Base-by-base conservation (phyloP, 2,329 filamentous ascomycete genomes). In the Macroventuria anomochaeta region DNA sequence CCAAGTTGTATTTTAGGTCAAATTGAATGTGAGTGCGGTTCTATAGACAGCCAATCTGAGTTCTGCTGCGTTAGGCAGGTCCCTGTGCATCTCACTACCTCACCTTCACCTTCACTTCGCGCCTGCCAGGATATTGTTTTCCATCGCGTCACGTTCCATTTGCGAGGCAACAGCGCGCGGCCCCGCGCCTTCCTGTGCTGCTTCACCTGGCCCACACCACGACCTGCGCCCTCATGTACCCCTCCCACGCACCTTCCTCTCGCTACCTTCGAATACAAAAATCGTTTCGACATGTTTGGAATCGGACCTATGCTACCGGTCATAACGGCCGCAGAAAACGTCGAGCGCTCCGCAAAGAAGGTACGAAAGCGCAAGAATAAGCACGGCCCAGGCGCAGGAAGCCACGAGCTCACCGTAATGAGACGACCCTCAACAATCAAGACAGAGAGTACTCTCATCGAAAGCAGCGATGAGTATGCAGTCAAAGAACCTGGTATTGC, bases 1-100 rank as follows among this genome's bases (percentile, higher is more conserved):
- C 46, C 42, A 17, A 39, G 43, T 55, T 61, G 58, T 58, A 49
- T 39, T 50, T 59, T 55, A 54, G 46, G 38, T 34, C 43, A 55
- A 48, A 62, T 57, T 53, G 49, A 53, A 57, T 55, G 53, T 55
- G 34, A 55, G 46, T 55, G 34, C 46, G 42, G 32, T 49, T 54
- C 51, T 8, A 53, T 53, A 53, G 51, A 53, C 51, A 43, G 43
- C 33, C 38, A 44, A 48, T 37, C 43, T 51, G 47, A 38, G 11
- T 43, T 29, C 32, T 39, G 29, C 25, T 41, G 49, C 43, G 20
- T 43, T 37, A 26, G 7, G 5, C n/a, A 5, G 23, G 23, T 5
- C 8, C 5, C 8, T 31, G 39, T 32, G 28, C 17, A 13, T 10
- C 7, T 38, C 10, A 13, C 11, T 2, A 17, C 3, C 26, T 38